phyloP scores from a whole-genome alignment of 345 rosid genomes.

The Excoecaria agallocha region DNA sequence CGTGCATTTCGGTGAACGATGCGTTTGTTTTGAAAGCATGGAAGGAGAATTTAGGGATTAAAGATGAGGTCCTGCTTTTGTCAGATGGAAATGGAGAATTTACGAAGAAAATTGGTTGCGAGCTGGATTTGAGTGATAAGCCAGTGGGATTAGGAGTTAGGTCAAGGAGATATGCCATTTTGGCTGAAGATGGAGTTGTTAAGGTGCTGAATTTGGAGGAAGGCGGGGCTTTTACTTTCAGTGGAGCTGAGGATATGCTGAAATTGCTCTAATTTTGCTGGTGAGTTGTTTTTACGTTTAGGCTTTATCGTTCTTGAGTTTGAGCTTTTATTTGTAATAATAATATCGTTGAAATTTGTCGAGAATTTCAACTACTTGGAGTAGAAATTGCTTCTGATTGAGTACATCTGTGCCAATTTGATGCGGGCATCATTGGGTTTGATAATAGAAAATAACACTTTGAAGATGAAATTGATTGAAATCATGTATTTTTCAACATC shows the following conservation, averaged over 20 bases:
- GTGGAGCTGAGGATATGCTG: constrained; percentile 84
- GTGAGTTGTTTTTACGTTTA: background rate
- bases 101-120: constrained; percentile 69
- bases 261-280: constrained; percentile 49
- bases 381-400: too few species aligned
- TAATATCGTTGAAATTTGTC: too few species aligned
- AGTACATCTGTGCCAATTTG: too few species aligned
- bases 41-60: constrained; percentile 67
- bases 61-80: constrained; percentile 66
- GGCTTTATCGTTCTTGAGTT: too few species aligned
- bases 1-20: constrained; percentile 82
- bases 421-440: too few species aligned
- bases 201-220: constrained; percentile 80
- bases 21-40: constrained; percentile 85
- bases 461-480: too few species aligned
- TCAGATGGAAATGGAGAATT: constrained; percentile 79
- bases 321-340: too few species aligned
- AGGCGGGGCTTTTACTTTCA: constrained; percentile 83
- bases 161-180: constrained; percentile 75
- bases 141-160: constrained; percentile 77
- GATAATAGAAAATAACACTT: too few species aligned
- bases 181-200: constrained; percentile 82
- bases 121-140: constrained; percentile 77
- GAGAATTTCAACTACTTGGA: too few species aligned
- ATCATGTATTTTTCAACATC: too few species aligned